Evolutionary conservation across 2,329 filamentous ascomycete species (phyloP).

Genomic region (Ophiocordyceps robertsii): DNA sequence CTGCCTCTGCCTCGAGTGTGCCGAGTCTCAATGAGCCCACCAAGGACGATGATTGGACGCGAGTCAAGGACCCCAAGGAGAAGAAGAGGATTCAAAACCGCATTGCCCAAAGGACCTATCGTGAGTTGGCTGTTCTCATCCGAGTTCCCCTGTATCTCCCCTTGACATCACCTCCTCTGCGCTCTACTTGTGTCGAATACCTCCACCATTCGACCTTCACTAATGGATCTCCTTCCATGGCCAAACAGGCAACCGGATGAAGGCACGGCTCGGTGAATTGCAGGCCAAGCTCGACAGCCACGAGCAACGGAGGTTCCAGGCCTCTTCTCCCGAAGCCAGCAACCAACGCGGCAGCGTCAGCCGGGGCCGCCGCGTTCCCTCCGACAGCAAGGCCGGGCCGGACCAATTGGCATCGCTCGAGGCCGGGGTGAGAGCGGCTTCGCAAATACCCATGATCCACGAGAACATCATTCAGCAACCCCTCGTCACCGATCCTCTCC

Average conservation of each 20-base stretch:
- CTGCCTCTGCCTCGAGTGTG: background rate
- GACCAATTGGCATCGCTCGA: conserved; percentile 3
- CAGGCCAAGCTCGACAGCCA: conserved; percentile 15
- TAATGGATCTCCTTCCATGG: too few species aligned
- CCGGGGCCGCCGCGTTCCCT: background rate
- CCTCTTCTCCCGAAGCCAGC: background rate
- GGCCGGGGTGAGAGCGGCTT: conserved; percentile 1
- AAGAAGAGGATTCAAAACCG: conserved; percentile 19
- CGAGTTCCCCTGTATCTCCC: too few species aligned
- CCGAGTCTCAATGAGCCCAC: conserved; percentile 5
- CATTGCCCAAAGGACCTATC: conserved; percentile 17
- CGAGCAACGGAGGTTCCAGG: conserved; percentile 7
- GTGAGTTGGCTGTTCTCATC: conserved; percentile 8
- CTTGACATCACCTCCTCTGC: too few species aligned
- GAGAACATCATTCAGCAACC: conserved; percentile 5
- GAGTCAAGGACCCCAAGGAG: conserved; percentile 14
- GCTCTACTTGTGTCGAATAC: too few species aligned
- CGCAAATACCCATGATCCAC: conserved; percentile 4
- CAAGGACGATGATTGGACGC: conserved; percentile 16
- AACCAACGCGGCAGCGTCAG: background rate
- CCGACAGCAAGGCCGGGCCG: background rate
- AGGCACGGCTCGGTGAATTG: conserved; percentile 15
- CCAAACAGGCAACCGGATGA: conserved; percentile 15
- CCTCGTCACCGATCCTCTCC: conserved; percentile 2
- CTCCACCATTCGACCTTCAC: too few species aligned